Conservation (phyloP, 139 green algal genomes). For the Chlorella sorokiniana region DNA sequence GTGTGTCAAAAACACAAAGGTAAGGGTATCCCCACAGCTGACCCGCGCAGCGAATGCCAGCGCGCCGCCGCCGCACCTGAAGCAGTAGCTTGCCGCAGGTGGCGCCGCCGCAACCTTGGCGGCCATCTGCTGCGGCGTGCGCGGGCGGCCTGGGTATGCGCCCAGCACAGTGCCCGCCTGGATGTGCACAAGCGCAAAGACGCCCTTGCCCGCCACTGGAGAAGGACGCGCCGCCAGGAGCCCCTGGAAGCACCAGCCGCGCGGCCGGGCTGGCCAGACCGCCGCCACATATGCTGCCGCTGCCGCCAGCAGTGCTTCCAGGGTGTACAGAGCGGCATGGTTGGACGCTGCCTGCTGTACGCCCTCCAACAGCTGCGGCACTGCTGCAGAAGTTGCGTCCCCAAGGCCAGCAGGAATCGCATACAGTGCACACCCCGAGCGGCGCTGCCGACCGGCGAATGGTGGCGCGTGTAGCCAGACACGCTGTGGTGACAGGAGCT, state of each 20-base stretch:
- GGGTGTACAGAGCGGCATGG: neutral
- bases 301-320: neutral
- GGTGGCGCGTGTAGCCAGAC: no score
- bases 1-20: neutral
- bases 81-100: slow-evolving; percentile 44
- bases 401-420: neutral
- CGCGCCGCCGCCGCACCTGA: slow-evolving; percentile 25
- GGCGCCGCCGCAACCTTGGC: slow-evolving; percentile 45
- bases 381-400: neutral
- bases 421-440: no score
- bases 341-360: neutral
- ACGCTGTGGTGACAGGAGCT: no score
- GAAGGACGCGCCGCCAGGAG: slow-evolving; percentile 41
- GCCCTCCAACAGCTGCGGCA: neutral
- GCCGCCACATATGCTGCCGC: slow-evolving; percentile 29
- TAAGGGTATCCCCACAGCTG: neutral
- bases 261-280: slow-evolving; percentile 19
- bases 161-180: slow-evolving; percentile 50
- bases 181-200: slow-evolving; percentile 57
- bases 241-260: slow-evolving; percentile 26
- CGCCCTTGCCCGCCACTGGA: slow-evolving; percentile 45
- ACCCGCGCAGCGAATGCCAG: no score
- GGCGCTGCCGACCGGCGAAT: no score
- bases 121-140: slow-evolving; percentile 47
- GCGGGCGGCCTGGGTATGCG: slow-evolving; percentile 58